Conservation (phyloP, 2,329 filamentous ascomycete genomes). For the Penicillium sp. region DNA sequence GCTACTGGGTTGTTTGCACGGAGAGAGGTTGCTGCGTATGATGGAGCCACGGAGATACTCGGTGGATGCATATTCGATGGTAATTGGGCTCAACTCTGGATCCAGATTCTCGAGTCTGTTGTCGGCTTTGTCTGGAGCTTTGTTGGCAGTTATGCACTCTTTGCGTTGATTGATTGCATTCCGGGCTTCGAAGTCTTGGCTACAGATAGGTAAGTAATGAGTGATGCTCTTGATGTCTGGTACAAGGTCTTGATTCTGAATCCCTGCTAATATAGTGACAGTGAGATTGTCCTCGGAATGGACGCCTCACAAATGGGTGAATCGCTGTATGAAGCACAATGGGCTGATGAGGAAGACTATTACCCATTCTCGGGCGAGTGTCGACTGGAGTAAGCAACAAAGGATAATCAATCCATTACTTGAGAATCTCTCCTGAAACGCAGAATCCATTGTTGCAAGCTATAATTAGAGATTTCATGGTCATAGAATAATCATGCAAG, state of each 20-base stretch:
- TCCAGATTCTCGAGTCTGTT: slow-evolving; percentile 59
- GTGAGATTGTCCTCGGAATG: slow-evolving; percentile 3
- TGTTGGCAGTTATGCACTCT: slow-evolving; percentile 55
- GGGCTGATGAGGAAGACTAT: slow-evolving; percentile 4
- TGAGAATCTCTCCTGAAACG: background rate
- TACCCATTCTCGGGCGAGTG: background rate
- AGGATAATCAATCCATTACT: background rate
- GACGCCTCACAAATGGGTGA: slow-evolving; percentile 5
- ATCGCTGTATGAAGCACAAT: slow-evolving; percentile 2
- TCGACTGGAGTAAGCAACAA: background rate
- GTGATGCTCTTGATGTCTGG: background rate
- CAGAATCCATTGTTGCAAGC: background rate
- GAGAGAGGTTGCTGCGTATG: slow-evolving; percentile 59
- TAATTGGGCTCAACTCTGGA: slow-evolving; percentile 56
- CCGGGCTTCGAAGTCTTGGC: slow-evolving; percentile 60
- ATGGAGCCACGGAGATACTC: slow-evolving; percentile 54
- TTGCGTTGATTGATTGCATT: slow-evolving; percentile 60
- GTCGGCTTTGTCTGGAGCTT: slow-evolving; percentile 61
- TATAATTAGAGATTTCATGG: background rate
- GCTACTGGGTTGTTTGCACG: slow-evolving; percentile 59
- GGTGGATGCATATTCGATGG: slow-evolving; percentile 62
- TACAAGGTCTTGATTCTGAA: background rate
- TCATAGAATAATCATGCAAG: background rate
- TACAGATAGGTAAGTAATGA: slow-evolving; percentile 56
- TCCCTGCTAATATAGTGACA: slow-evolving; percentile 2